Evolutionary conservation across 257 asterid genomes (phyloP), one percentile per base, ranked within the genome.

Genomic region (Solanum stenotomum): DNA sequence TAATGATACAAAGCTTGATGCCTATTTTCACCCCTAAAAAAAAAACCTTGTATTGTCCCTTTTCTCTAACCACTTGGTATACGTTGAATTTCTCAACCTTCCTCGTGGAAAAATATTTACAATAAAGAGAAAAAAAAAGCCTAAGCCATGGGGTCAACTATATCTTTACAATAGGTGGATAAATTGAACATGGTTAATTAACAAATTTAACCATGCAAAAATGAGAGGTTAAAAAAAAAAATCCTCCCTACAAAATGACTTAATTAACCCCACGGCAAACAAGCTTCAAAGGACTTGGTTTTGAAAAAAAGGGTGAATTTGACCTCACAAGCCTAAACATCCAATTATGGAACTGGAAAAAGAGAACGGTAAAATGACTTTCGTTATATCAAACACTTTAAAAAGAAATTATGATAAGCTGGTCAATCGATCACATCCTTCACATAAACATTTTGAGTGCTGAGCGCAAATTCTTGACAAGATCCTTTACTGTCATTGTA

Each of bases 171-270:
- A 84, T 61, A 87, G 87, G 87, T 59, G 90, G 90, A 75, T 83
- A 37, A 71, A 71, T 12, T 33, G 6, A 90, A 88, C 93, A 91
- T 87, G 92, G 91, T 87, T 77, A 83, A 86, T 87, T 85, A 75
- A 68, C 22, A 31, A 86, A 87, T 75, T 49, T 67, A 71, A 87
- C 91, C 93, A 89, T 89, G 91, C 63, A 86, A 74, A 91, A 89
- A 63, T 3, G 15, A 16, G 5, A 3, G 23, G 2, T n/a, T 33
- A 56, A 56, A 56, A 3, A 15, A 15, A 86, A 91, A 70, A 85
- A 87, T 79, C 88, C 91, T 88, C 88, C 92, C 91, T 88, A 75
- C 83, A 88, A 91, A 90, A 91, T 89, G 90, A 40, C 35, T 29
- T 18, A 82, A 49, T 10, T 82, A 89, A 87, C 90, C 92, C 63